These are phyloP conservation scores for Phytopythium delawarense DNA, from an alignment of 352 stramenopile genomes.

Conservation along the genomic window DNA sequence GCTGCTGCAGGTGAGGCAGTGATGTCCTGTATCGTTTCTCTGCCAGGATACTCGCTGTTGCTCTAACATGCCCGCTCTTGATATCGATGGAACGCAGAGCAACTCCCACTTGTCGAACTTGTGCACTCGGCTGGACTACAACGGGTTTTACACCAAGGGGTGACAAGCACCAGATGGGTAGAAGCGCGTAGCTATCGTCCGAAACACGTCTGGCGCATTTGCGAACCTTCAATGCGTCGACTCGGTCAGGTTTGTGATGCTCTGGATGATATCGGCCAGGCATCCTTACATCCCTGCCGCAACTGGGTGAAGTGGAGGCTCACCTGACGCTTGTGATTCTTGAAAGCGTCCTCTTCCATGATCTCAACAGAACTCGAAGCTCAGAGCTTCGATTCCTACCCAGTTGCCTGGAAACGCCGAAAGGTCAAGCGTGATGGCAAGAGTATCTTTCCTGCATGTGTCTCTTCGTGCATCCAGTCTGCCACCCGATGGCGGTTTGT, in stretches of 20 bases:
- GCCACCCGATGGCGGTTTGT: background rate
- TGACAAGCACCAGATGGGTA: background rate
- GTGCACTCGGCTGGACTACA: constrained; percentile 62
- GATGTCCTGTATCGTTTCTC: background rate
- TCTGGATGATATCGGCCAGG: background rate
- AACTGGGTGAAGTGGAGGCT: background rate
- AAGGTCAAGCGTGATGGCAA: background rate
- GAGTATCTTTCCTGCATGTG: constrained; percentile 1
- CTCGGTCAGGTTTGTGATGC: background rate
- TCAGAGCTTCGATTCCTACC: background rate
- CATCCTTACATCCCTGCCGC: background rate
- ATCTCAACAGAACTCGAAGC: background rate
- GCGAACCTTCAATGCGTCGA: no score
- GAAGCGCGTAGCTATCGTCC: background rate
- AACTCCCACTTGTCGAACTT: constrained; percentile 66
- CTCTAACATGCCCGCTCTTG: background rate
- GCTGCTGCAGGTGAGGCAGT: constrained; percentile 56
- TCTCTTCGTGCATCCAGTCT: background rate
- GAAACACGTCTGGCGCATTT: background rate
- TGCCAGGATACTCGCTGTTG: background rate
- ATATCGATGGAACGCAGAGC: constrained; percentile 23
- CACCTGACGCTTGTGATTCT: background rate
- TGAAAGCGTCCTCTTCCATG: background rate
- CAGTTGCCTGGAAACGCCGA: background rate
- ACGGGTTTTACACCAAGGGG: constrained; percentile 62